Conservation (phyloP, 352 stramenopile genomes). For the Globisporangium solare region DNA sequence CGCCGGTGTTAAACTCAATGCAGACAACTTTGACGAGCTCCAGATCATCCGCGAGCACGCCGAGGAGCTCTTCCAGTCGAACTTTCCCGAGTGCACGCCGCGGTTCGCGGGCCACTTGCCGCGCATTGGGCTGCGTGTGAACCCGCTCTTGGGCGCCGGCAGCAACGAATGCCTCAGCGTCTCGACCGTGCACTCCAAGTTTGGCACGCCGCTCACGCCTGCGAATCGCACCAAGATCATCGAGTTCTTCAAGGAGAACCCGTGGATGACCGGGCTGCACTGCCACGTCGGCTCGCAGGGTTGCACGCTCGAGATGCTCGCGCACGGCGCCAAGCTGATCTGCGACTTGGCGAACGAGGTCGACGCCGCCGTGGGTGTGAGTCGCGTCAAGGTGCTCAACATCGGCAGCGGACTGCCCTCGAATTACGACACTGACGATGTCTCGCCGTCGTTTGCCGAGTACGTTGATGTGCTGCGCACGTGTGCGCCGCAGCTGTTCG, state of each 20-base stretch:
- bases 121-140: constrained; percentile 88
- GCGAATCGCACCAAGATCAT: constrained; percentile 56
- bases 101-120: constrained; percentile 56
- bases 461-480: constrained; percentile 78
- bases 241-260: constrained; percentile 71
- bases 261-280: constrained; percentile 87
- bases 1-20: constrained; percentile 85
- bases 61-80: constrained; percentile 87
- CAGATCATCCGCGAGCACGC: constrained; percentile 81
- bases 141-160: constrained; percentile 87
- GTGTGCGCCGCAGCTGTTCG: constrained; percentile 77
- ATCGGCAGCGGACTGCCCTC: constrained; percentile 89
- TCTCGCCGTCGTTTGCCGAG: constrained; percentile 69
- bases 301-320: constrained; percentile 84
- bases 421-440: constrained; percentile 81
- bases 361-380: constrained; percentile 59
- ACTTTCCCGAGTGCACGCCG: constrained; percentile 54
- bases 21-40: constrained; percentile 89
- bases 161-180: constrained; percentile 85
- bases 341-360: constrained; percentile 85
- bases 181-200: constrained; percentile 90
- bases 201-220: constrained; percentile 76
- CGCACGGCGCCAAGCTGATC: constrained; percentile 57
- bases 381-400: constrained; percentile 81
- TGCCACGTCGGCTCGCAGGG: constrained; percentile 86